Conservation (phyloP, 2,329 filamentous ascomycete species). For the Furcasterigmium furcatum region DNA sequence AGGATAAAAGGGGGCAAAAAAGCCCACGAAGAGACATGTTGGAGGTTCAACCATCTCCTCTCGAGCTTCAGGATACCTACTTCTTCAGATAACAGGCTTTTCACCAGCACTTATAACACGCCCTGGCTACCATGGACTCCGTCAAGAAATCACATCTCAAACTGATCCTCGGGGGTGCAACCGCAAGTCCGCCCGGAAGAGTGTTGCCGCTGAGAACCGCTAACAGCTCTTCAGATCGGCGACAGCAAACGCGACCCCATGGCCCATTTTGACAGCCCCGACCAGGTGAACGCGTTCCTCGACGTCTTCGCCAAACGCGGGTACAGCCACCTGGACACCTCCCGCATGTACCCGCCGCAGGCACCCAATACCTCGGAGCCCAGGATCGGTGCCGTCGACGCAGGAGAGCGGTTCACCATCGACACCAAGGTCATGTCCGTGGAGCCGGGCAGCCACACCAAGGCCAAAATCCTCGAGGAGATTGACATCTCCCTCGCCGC, state of each 20-base stretch:
- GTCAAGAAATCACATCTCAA: neutral
- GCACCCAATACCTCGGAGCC: slow-evolving; percentile 23
- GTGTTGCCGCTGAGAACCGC: too few relatives aligned
- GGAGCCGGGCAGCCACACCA: slow-evolving; percentile 20
- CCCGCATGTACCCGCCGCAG: slow-evolving; percentile 22
- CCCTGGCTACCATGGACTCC: neutral
- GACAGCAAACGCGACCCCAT: slow-evolving; percentile 5
- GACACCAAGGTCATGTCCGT: slow-evolving; percentile 28
- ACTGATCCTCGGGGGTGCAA: neutral
- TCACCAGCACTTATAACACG: neutral
- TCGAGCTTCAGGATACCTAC: neutral
- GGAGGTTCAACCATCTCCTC: too few relatives aligned
- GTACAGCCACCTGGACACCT: slow-evolving; percentile 24
- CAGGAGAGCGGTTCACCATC: slow-evolving; percentile 24
- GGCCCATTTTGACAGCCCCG: slow-evolving; percentile 11
- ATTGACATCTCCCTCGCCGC: slow-evolving; percentile 26
- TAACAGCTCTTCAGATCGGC: slow-evolving; percentile 7
- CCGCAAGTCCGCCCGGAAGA: neutral
- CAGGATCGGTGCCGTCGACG: slow-evolving; percentile 21
- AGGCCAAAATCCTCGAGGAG: slow-evolving; percentile 19
- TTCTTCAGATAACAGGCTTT: neutral
- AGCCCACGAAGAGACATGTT: too few relatives aligned
- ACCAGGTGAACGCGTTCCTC: slow-evolving; percentile 18
- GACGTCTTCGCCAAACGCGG: slow-evolving; percentile 20
- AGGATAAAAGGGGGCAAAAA: neutral